phyloP scores from a whole-genome alignment of 1,284 basidiomycete species.

The Apiotrichum sp. region DNA sequence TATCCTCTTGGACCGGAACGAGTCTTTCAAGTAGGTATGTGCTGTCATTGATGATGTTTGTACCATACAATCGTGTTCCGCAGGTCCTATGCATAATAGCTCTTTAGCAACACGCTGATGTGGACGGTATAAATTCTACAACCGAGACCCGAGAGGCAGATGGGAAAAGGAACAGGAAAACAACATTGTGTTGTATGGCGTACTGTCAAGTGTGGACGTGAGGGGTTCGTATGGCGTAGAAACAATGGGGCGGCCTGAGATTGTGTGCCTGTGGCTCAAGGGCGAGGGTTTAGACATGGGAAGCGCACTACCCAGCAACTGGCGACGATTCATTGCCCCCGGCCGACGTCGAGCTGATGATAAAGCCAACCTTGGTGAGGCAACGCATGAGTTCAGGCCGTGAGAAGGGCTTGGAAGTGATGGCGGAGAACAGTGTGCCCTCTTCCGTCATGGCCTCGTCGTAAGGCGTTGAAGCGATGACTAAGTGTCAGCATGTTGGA shows the following conservation, averaged over 20 bases:
- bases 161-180: not conserved
- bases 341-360: not conserved
- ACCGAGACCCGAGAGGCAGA: not conserved
- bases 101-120: not conserved
- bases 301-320: not conserved
- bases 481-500: slow-evolving; percentile 17
- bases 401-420: slow-evolving; percentile 78
- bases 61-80: not conserved
- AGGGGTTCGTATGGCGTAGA: not conserved
- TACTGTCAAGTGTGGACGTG: not conserved
- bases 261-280: no score
- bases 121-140: not conserved
- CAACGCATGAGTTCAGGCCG: slow-evolving; percentile 71
- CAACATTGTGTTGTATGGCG: not conserved
- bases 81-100: not conserved
- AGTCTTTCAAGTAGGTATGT: not conserved
- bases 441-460: slow-evolving; percentile 65
- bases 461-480: slow-evolving; percentile 54
- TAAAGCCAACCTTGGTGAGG: slow-evolving; percentile 76
- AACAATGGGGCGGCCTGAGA: not conserved
- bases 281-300: no score
- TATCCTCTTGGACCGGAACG: not conserved
- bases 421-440: slow-evolving; percentile 75
- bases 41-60: not conserved
- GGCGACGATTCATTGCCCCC: not conserved